Evolutionary conservation across 345 rosid species (phyloP), one percentile per base, ranked within the genome.

Genomic region (Sonneratia caseolaris): DNA sequence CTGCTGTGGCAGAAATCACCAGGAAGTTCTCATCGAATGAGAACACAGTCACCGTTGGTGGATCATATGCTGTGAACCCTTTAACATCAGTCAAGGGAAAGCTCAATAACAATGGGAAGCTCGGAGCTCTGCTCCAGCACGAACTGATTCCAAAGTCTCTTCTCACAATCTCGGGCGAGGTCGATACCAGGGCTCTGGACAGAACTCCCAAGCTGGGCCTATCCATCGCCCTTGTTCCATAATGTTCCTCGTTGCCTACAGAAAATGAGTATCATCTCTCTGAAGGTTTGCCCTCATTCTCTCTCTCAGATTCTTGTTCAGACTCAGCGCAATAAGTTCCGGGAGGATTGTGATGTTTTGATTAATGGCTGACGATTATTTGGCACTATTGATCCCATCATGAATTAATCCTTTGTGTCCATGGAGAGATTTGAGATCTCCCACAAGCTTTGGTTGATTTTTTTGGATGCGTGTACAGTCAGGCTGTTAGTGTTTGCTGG

Each of bases 11-110:
- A 24, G 99, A 95, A 82, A 82, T 90, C 71, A 80, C 81, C 69
- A 81, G 97, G 80, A 90, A 77, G 78, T 88, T 95, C 78, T 92
- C 97, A 11, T 86, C 96, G 6, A 95, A 95, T 59, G 97, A 95
- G 81, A 95, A 95, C 79, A 87, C 84, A 4, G 79, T 92, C 22
- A 90, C 99, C 0, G 87, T 92, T 74, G 97, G 97, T 69, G 97
- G 97, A 37, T 79, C 83, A 16, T 84, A 86, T 70, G 90, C 96
- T 0, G 72, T 95, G 45, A 42, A 42, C 55, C 96, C 90, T 80
- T 82, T 86, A 76, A 95, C 97, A 7, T 24, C 81, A 21, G 84
- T 89, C 81, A 95, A 95, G 82, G 99, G 91, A 62, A 95, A 89
- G 82, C 90, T 95, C 70, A 88, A 90, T 83, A 90, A 86, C 79